Conservation (phyloP, 1,139 yeast genomes). For the Pichia sp. region DNA sequence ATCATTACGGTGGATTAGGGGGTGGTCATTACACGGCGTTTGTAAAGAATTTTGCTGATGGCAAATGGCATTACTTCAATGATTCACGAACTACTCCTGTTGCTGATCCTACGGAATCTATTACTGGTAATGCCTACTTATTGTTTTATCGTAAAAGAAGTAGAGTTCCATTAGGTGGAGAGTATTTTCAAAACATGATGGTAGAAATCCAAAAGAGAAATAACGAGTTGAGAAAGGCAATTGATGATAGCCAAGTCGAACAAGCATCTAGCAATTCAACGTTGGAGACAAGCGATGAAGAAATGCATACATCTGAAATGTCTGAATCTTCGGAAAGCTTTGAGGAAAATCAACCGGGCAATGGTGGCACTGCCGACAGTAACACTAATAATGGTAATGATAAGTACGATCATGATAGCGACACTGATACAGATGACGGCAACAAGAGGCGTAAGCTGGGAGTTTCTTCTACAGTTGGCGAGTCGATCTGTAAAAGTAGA, state of each 20-base stretch:
- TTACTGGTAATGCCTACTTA: slow-evolving; percentile 84
- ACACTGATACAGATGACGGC: slow-evolving; percentile 10
- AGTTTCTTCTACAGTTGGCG: background rate
- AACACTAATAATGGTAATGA: background rate
- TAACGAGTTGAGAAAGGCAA: slow-evolving; percentile 16
- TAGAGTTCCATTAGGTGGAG: slow-evolving; percentile 28
- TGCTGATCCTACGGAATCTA: slow-evolving; percentile 54
- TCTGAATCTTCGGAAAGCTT: background rate
- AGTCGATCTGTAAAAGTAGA: background rate
- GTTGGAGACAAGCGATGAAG: slow-evolving; percentile 12
- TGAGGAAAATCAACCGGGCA: background rate
- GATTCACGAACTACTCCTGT: slow-evolving; percentile 67
- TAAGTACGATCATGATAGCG: slow-evolving; percentile 5
- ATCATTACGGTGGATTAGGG: slow-evolving; percentile 93
- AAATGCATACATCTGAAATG: slow-evolving; percentile 1
- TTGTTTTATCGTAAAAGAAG: slow-evolving; percentile 71
- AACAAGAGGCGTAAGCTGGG: slow-evolving; percentile 15
- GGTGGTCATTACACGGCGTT: slow-evolving; percentile 97
- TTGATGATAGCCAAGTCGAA: slow-evolving; percentile 12
- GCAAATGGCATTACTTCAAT: slow-evolving; percentile 84
- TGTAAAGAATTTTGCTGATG: slow-evolving; percentile 73
- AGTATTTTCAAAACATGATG: slow-evolving; percentile 22
- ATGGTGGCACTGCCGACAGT: background rate
- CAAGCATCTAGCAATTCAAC: slow-evolving; percentile 7
- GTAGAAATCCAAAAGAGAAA: slow-evolving; percentile 20